These are phyloP conservation scores for Pythium pectinolyticum DNA, from an alignment of 352 stramenopile species.

Conservation along the genomic window DNA sequence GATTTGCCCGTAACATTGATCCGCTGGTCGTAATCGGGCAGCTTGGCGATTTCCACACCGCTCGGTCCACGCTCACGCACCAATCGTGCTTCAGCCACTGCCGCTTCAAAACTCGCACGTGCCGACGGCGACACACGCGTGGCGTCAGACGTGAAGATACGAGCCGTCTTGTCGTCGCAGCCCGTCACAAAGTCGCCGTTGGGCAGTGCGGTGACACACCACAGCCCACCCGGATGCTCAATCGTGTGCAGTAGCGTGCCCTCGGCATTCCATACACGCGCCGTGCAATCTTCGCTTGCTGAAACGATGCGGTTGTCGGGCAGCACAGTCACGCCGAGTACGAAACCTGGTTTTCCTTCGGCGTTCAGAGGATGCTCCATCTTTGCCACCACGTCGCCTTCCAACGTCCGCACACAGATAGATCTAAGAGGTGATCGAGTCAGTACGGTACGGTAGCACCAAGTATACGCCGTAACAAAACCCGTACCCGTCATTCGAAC, in stretches of 20 bases:
- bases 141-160: constrained; percentile 89
- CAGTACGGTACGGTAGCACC: background rate
- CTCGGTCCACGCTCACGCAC: constrained; percentile 80
- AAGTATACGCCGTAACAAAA: background rate
- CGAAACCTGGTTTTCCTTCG: constrained; percentile 83
- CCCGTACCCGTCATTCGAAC: constrained; percentile 75
- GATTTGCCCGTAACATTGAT: constrained; percentile 71
- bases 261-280: constrained; percentile 64
- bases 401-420: constrained; percentile 63
- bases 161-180: constrained; percentile 92
- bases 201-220: constrained; percentile 74
- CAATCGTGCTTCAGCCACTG: constrained; percentile 56
- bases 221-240: constrained; percentile 82
- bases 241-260: constrained; percentile 71
- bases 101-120: constrained; percentile 62
- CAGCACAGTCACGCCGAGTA: constrained; percentile 70
- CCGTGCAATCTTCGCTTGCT: constrained; percentile 83
- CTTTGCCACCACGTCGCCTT: constrained; percentile 56
- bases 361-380: constrained; percentile 80
- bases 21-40: constrained; percentile 93
- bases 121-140: constrained; percentile 63
- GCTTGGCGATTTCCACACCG: constrained; percentile 91
- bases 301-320: constrained; percentile 60
- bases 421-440: constrained; percentile 27
- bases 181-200: constrained; percentile 92